Evolutionary conservation across 352 stramenopile genomes (phyloP).

Genomic region (Globisporangium nodosum): DNA sequence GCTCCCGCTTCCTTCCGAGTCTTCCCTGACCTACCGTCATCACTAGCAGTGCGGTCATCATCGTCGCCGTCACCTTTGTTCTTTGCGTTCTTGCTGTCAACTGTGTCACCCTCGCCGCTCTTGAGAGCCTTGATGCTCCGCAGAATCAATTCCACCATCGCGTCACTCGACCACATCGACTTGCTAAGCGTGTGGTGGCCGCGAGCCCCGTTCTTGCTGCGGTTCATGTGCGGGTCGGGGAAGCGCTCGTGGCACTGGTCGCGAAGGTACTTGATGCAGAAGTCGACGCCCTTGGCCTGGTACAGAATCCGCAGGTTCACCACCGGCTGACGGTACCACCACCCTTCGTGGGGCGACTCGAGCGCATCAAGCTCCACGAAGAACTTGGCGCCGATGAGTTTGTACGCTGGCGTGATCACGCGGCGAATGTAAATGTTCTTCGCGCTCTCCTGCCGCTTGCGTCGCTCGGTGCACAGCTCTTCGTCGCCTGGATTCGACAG

Average conservation of each 20-base stretch:
- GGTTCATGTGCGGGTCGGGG: conserved; percentile 6
- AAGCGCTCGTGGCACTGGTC: conserved; percentile 17
- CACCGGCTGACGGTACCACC: conserved; percentile 19
- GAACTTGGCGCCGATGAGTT: conserved; percentile 20
- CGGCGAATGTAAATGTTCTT: conserved; percentile 15
- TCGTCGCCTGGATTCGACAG: conserved; percentile 5
- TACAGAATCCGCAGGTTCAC: conserved; percentile 17
- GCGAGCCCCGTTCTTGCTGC: not conserved
- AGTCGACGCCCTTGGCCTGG: conserved; percentile 7
- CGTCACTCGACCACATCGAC: conserved; percentile 27
- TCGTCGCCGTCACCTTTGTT: not conserved
- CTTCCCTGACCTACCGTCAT: too few relatives aligned
- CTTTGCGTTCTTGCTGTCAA: not conserved
- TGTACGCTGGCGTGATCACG: conserved; percentile 16
- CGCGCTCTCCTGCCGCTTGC: conserved; percentile 19
- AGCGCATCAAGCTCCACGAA: conserved; percentile 22
- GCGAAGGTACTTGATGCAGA: conserved; percentile 23
- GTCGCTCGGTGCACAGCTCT: not conserved
- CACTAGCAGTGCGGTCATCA: too few relatives aligned
- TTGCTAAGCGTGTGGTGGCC: conserved; percentile 16
- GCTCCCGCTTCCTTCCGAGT: too few relatives aligned
- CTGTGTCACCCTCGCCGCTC: not conserved
- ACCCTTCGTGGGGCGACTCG: conserved; percentile 13
- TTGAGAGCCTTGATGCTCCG: conserved; percentile 15
- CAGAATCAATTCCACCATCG: conserved; percentile 4